These are phyloP conservation scores for Castanospermum australe DNA, from an alignment of 306 rosid genomes.

Conservation along the genomic window DNA sequence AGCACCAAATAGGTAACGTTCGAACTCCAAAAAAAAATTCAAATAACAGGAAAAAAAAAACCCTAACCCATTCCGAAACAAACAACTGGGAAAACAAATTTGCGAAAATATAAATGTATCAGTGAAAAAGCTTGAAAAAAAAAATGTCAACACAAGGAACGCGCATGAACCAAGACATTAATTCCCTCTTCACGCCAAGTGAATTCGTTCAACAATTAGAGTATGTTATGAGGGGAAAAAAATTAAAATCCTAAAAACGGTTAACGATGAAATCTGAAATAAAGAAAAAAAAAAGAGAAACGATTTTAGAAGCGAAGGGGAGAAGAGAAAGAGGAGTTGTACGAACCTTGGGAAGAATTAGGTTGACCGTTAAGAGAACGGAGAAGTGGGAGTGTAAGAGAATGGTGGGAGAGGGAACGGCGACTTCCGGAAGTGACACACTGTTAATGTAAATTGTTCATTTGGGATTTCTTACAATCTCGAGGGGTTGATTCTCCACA, in stretches of 20 bases:
- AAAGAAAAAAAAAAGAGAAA: neutral
- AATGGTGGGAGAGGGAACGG: no score
- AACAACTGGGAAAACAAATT: neutral
- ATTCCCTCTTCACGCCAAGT: neutral
- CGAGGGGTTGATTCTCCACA: no score
- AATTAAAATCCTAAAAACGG: conserved; percentile 12
- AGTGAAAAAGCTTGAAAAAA: neutral
- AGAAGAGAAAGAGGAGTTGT: neutral
- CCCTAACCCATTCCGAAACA: conserved; percentile 1
- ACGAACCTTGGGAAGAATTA: conserved; percentile 6
- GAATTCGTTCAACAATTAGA: conserved; percentile 7
- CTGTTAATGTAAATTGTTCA: no score
- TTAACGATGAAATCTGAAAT: neutral
- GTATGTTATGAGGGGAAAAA: neutral
- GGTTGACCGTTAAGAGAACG: no score
- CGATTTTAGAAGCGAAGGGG: neutral
- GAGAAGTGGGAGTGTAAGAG: no score
- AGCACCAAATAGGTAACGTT: neutral
- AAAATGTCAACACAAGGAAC: neutral
- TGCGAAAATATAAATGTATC: neutral
- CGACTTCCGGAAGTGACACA: no score
- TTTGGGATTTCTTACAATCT: no score
- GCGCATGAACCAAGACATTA: neutral
- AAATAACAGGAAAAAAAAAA: conserved; percentile 6
- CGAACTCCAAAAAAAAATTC: conserved; percentile 3